Conservation (phyloP, 2,329 filamentous ascomycete species). For the Phaeoacremonium minimum region DNA sequence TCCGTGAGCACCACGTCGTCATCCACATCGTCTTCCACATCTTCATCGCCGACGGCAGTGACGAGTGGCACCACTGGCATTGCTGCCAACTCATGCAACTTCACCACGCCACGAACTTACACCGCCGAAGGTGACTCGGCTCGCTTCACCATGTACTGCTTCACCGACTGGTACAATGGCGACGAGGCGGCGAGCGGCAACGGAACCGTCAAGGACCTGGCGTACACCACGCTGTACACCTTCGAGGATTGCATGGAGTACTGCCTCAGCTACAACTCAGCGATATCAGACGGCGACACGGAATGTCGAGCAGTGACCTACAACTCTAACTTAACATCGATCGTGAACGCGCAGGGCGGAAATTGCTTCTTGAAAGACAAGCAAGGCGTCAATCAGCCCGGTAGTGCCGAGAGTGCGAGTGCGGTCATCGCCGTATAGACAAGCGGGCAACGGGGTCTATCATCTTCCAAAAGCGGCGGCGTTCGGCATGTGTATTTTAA, state of each 20-base stretch:
- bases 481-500: too few relatives aligned
- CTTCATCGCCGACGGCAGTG: too few relatives aligned
- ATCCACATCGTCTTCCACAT: too few relatives aligned
- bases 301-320: slow-evolving; percentile 12
- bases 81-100: slow-evolving; percentile 5
- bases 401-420: too few relatives aligned
- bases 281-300: too few relatives aligned
- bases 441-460: too few relatives aligned
- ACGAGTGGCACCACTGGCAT: slow-evolving; percentile 3
- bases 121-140: background rate
- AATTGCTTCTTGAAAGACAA: too few relatives aligned
- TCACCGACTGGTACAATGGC: slow-evolving; percentile 3
- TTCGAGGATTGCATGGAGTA: slow-evolving; percentile 15
- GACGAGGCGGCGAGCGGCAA: background rate
- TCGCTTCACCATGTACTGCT: slow-evolving; percentile 4
- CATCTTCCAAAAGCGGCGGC: too few relatives aligned
- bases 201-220: slow-evolving; percentile 11
- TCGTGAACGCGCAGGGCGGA: too few relatives aligned
- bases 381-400: too few relatives aligned
- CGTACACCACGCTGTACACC: slow-evolving; percentile 8
- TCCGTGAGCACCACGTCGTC: too few relatives aligned
- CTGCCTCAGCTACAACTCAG: slow-evolving; percentile 8
- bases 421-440: too few relatives aligned
- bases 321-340: slow-evolving; percentile 12
- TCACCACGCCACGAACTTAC: slow-evolving; percentile 1